These are phyloP conservation scores for Melastoma malabathricum DNA, from an alignment of 345 rosid genomes.

Conservation along the genomic window DNA sequence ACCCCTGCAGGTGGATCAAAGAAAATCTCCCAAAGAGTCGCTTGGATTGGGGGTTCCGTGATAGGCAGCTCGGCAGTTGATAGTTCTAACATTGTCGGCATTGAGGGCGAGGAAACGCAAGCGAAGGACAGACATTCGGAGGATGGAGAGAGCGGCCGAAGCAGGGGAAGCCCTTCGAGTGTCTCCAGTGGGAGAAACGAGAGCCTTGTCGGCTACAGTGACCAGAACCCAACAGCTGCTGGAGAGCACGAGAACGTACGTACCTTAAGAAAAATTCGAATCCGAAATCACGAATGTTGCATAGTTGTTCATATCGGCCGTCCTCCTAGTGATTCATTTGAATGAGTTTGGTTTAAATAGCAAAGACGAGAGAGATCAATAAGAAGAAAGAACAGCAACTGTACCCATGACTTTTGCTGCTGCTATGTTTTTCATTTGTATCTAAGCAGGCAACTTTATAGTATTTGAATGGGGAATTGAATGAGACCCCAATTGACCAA, in stretches of 20 bases:
- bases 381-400: no score
- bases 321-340: no score
- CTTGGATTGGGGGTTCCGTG: slow-evolving; percentile 71
- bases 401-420: no score
- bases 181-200: slow-evolving; percentile 68
- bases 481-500: no score
- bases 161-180: slow-evolving; percentile 75
- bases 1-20: slow-evolving; percentile 8
- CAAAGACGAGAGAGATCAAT: no score
- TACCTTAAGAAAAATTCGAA: slow-evolving; percentile 20
- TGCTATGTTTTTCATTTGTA: no score
- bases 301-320: no score
- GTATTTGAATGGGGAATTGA: no score
- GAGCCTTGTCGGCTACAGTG: slow-evolving; percentile 66
- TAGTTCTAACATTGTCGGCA: slow-evolving; percentile 30
- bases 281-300: no score
- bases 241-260: slow-evolving; percentile 87
- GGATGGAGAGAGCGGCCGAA: slow-evolving; percentile 93
- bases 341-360: no score
- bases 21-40: slow-evolving; percentile 15
- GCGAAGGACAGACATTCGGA: slow-evolving; percentile 47
- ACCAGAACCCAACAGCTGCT: slow-evolving; percentile 83
- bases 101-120: slow-evolving; percentile 44
- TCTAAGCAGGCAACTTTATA: no score
- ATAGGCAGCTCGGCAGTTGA: slow-evolving; percentile 47